phyloP scores from a whole-genome alignment of 768 basidiomycete species.

The Termitomyces sp. region DNA sequence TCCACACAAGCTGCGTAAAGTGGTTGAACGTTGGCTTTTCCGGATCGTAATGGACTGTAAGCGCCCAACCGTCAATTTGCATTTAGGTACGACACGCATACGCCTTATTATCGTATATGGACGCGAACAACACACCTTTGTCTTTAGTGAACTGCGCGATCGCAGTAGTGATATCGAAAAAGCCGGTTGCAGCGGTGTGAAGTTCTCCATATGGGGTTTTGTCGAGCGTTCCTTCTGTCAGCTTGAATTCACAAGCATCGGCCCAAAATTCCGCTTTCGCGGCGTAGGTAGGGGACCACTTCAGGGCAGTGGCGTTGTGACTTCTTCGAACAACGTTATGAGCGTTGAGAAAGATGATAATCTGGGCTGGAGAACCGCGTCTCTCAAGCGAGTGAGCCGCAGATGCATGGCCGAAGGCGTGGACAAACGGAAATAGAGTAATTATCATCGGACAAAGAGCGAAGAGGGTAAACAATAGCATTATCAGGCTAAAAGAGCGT shows the following conservation, averaged over 20 bases:
- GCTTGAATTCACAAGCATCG: constrained; percentile 39
- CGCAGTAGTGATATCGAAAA: constrained; percentile 35
- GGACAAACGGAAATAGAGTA: neutral
- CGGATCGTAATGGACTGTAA: constrained; percentile 36
- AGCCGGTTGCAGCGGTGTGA: constrained; percentile 47
- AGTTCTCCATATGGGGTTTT: constrained; percentile 46
- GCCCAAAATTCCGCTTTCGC: constrained; percentile 46
- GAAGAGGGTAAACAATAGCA: constrained; percentile 3
- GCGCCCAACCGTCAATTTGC: constrained; percentile 1
- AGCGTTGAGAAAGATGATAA: constrained; percentile 30
- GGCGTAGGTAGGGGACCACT: constrained; percentile 45
- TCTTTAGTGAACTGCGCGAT: constrained; percentile 46
- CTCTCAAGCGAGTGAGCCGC: constrained; percentile 7
- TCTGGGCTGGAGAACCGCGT: constrained; percentile 20
- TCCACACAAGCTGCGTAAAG: constrained; percentile 68
- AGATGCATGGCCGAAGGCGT: constrained; percentile 1
- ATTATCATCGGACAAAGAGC: constrained; percentile 1
- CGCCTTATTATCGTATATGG: neutral
- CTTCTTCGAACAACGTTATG: constrained; percentile 44
- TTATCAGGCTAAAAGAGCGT: constrained; percentile 25
- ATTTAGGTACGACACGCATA: neutral
- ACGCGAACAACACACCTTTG: constrained; percentile 29
- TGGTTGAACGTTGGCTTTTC: constrained; percentile 43
- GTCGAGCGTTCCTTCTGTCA: constrained; percentile 40
- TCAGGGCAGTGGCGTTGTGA: constrained; percentile 37